These are phyloP conservation scores for Calonectria henricotiae DNA, from an alignment of 2,329 filamentous ascomycete species.

Conservation along the genomic window DNA sequence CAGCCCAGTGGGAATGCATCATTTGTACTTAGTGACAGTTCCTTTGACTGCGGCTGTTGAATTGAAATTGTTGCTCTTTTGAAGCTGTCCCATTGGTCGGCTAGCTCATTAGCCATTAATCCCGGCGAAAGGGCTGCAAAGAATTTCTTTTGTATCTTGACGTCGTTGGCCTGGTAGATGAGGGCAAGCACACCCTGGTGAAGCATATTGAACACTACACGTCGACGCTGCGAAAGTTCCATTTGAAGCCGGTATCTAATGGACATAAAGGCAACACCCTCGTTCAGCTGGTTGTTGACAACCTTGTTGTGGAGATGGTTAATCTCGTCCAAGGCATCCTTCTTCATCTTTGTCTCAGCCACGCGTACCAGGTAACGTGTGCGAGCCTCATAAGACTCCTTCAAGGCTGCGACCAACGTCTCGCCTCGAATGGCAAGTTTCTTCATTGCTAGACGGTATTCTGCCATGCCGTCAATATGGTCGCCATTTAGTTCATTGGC, in stretches of 20 bases:
- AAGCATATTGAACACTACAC: background rate
- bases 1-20: background rate
- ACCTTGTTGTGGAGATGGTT: background rate
- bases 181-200: background rate
- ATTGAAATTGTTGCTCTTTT: background rate
- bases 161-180: background rate
- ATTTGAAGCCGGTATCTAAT: background rate
- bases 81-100: background rate
- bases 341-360: background rate
- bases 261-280: background rate
- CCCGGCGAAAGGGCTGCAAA: background rate
- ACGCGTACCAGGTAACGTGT: background rate
- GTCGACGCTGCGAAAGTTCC: background rate
- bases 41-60: background rate
- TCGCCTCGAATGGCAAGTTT: background rate
- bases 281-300: background rate
- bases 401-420: background rate
- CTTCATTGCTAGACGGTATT: background rate
- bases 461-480: background rate
- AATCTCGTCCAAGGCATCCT: background rate
- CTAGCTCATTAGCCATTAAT: background rate
- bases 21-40: background rate
- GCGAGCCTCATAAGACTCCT: background rate
- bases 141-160: background rate
- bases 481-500: background rate